phyloP scores from a whole-genome alignment of 805 yeast species.

The Metschnikowia similis region DNA sequence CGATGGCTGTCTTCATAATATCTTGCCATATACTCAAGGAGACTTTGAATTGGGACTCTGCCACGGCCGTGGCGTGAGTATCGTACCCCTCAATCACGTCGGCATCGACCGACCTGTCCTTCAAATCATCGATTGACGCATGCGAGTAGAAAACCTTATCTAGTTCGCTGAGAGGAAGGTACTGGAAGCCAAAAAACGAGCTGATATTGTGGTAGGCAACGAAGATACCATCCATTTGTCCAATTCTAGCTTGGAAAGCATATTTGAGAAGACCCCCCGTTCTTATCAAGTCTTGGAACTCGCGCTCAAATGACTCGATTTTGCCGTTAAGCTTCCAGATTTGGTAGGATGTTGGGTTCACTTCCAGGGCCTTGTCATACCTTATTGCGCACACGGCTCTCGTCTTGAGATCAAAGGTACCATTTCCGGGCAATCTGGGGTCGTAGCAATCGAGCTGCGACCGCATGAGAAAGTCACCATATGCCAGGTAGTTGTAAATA shows the following conservation, averaged over 20 bases:
- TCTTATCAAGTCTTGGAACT: constrained; percentile 67
- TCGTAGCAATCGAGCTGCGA: constrained; percentile 89
- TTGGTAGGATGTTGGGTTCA: constrained; percentile 60
- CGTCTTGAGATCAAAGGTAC: constrained; percentile 88
- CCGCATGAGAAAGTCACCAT: constrained; percentile 71
- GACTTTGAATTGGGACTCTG: constrained; percentile 17
- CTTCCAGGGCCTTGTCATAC: constrained; percentile 62
- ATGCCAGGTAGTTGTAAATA: constrained; percentile 66
- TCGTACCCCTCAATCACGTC: constrained; percentile 10
- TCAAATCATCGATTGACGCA: constrained; percentile 6
- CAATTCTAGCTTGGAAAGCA: constrained; percentile 86
- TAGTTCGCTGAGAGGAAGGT: constrained; percentile 68
- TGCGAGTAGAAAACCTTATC: constrained; percentile 44
- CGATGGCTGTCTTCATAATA: constrained; percentile 23
- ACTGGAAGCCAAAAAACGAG: constrained; percentile 84
- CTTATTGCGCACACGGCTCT: constrained; percentile 87
- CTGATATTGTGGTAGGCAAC: constrained; percentile 85
- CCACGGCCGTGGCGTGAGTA: constrained; percentile 11
- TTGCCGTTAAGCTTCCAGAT: constrained; percentile 58
- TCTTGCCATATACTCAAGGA: constrained; percentile 24
- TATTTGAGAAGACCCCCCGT: constrained; percentile 77
- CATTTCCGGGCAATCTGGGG: constrained; percentile 76
- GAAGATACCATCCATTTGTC: constrained; percentile 95
- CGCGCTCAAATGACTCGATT: constrained; percentile 80
- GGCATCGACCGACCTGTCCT: constrained; percentile 7